Evolutionary conservation across 1,139 yeast genomes (phyloP).

Genomic region (Hemisphaericaspora xylanilytica): DNA sequence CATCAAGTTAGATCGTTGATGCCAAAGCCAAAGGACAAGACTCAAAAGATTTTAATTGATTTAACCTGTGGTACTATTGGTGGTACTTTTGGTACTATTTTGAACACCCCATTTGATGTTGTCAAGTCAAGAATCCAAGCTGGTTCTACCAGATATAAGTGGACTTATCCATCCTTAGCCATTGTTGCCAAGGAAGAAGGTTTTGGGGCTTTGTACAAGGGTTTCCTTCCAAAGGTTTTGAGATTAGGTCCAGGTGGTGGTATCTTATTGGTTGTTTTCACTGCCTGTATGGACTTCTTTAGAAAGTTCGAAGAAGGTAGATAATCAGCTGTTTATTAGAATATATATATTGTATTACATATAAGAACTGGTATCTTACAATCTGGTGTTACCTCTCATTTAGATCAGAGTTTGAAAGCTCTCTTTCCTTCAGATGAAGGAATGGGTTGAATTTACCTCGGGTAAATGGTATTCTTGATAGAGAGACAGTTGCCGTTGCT

Average conservation of each 20-base stretch:
- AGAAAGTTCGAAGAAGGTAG: constrained; percentile 51
- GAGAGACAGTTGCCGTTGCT: too few relatives aligned
- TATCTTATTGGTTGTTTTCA: constrained; percentile 90
- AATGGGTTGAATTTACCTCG: too few relatives aligned
- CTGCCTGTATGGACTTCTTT: constrained; percentile 93
- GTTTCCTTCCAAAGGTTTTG: constrained; percentile 94
- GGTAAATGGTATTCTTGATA: too few relatives aligned
- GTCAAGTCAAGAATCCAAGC: constrained; percentile 97
- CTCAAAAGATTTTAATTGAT: constrained; percentile 81
- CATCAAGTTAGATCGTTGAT: constrained; percentile 77
- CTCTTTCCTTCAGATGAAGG: too few relatives aligned
- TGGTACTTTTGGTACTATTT: constrained; percentile 91
- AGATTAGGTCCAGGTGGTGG: constrained; percentile 99
- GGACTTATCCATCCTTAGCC: constrained; percentile 83
- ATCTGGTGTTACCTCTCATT: too few relatives aligned
- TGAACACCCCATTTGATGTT: constrained; percentile 97
- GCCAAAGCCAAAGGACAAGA: constrained; percentile 68
- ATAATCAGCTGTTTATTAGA: too few relatives aligned
- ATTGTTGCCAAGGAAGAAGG: constrained; percentile 90
- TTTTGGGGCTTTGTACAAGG: constrained; percentile 82
- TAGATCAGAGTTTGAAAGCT: too few relatives aligned
- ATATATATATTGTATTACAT: too few relatives aligned
- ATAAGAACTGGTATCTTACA: too few relatives aligned
- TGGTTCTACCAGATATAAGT: constrained; percentile 79
- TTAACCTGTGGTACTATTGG: constrained; percentile 91